phyloP scores from a whole-genome alignment of 257 asterid genomes.

The Solanum bukasovii region DNA sequence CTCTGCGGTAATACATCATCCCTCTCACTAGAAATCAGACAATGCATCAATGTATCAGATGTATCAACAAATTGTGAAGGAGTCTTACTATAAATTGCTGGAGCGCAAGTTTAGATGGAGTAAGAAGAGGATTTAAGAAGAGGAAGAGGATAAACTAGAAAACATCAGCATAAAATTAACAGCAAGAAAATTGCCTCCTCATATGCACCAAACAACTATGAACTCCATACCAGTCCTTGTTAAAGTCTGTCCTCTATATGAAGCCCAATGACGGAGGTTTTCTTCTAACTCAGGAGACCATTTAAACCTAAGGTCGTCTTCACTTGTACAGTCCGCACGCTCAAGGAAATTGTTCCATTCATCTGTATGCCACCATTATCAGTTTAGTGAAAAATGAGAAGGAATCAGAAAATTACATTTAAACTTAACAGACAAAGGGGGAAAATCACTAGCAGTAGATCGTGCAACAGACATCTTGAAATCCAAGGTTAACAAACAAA shows the following conservation, averaged over 20 bases:
- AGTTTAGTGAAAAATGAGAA: conserved; percentile 6
- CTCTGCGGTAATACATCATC: conserved; percentile 99
- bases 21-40: conserved; percentile 65
- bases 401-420: neutral
- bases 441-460: conserved; percentile 3
- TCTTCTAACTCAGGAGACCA: conserved; percentile 58
- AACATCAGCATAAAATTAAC: neutral
- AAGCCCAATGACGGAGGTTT: conserved; percentile 94
- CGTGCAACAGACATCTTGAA: neutral
- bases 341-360: conserved; percentile 98
- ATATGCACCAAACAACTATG: neutral
- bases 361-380: conserved; percentile 34
- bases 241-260: conserved; percentile 95
- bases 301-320: conserved; percentile 77
- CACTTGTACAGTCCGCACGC: conserved; percentile 48
- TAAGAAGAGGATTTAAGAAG: neutral
- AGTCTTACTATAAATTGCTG: neutral
- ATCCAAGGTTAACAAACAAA: conserved; percentile 21
- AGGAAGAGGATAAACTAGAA: neutral
- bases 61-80: neutral
- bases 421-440: neutral
- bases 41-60: neutral
- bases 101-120: neutral
- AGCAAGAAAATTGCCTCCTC: neutral
- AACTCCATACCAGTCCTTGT: conserved; percentile 72